Conservation (phyloP, 2,329 filamentous ascomycete genomes). For the Venturia oleaginea region DNA sequence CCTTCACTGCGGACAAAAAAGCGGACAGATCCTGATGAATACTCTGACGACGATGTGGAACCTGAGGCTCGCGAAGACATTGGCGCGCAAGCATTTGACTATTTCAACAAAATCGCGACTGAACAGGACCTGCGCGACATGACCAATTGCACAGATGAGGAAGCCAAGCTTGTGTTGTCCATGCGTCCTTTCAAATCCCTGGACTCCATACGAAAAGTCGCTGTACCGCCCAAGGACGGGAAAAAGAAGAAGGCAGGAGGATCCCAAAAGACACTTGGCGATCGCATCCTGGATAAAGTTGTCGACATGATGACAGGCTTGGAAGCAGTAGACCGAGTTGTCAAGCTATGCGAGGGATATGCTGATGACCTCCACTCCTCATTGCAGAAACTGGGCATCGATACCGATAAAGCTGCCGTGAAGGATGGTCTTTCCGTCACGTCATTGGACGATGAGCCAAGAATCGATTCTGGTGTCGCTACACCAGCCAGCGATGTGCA, state of each 20-base stretch:
- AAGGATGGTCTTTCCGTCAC: slow-evolving; percentile 27
- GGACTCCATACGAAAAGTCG: slow-evolving; percentile 56
- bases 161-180: slow-evolving; percentile 59
- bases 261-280: slow-evolving; percentile 48
- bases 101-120: slow-evolving; percentile 68
- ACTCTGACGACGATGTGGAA: slow-evolving; percentile 8
- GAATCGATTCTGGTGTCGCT: slow-evolving; percentile 16
- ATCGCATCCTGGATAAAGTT: slow-evolving; percentile 58
- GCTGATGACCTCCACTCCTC: slow-evolving; percentile 57
- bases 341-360: slow-evolving; percentile 63
- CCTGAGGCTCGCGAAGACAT: slow-evolving; percentile 25
- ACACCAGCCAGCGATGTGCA: slow-evolving; percentile 21
- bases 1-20: neutral
- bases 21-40: slow-evolving; percentile 1
- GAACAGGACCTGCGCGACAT: slow-evolving; percentile 72
- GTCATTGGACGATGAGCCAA: slow-evolving; percentile 32
- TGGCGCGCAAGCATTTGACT: slow-evolving; percentile 57
- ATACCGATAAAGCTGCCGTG: slow-evolving; percentile 51
- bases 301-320: slow-evolving; percentile 70
- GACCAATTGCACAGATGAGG: slow-evolving; percentile 61
- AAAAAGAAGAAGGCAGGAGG: slow-evolving; percentile 33
- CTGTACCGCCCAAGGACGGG: slow-evolving; percentile 28
- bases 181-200: slow-evolving; percentile 66
- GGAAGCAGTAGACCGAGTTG: slow-evolving; percentile 73
- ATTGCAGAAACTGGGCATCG: slow-evolving; percentile 60